phyloP scores from a whole-genome alignment of 2,329 filamentous ascomycete genomes.

The Mariannaea elegans region DNA sequence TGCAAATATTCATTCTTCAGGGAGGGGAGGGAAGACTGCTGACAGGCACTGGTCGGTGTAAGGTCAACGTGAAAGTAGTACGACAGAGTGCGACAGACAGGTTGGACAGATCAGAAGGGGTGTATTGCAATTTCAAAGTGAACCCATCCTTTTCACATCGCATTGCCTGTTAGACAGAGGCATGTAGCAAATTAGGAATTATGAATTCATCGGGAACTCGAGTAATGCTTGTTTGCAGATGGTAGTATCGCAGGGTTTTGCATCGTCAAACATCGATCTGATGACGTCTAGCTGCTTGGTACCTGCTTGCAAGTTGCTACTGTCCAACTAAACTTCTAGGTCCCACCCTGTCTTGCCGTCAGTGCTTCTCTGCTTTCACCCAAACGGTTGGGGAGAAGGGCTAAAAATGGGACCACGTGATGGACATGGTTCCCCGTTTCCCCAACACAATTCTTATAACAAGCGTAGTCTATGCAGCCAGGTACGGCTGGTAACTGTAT shows the following conservation, averaged over 20 bases:
- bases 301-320: slow-evolving; percentile 11
- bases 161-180: no score
- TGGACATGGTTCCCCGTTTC: slow-evolving; percentile 16
- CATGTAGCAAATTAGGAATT: no score
- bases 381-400: slow-evolving; percentile 29
- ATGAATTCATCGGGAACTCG: no score
- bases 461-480: not conserved
- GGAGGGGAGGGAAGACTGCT: no score
- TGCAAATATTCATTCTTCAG: no score
- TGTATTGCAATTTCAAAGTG: no score
- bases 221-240: no score
- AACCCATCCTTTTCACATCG: no score
- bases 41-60: no score
- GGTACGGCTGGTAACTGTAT: not conserved
- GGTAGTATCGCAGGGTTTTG: not conserved
- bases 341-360: slow-evolving; percentile 1
- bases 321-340: not conserved
- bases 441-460: slow-evolving; percentile 24
- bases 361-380: slow-evolving; percentile 9
- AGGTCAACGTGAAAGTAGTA: no score
- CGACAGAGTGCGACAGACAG: no score
- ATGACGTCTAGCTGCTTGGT: slow-evolving; percentile 11
- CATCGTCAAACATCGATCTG: not conserved
- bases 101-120: no score
- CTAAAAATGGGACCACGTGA: slow-evolving; percentile 26